These are phyloP conservation scores for Hypsizygus marmoreus DNA, from an alignment of 768 basidiomycete species.

Conservation along the genomic window DNA sequence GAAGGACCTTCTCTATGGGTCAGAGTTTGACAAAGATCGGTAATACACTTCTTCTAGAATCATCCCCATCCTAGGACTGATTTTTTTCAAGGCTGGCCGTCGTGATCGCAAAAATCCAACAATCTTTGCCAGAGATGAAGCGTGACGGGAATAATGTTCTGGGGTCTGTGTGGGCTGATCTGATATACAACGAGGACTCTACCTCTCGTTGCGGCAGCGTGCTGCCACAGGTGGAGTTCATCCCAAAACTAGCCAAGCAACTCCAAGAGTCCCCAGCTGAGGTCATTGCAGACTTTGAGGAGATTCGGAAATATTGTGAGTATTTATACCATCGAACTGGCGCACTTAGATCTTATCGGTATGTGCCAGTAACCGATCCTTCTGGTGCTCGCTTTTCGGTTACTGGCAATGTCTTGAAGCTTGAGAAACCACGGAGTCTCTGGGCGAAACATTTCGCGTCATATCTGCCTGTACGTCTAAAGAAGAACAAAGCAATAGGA, in stretches of 20 bases:
- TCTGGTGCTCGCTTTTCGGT: slow-evolving; percentile 86
- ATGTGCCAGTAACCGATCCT: slow-evolving; percentile 83
- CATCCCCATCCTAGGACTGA: background rate
- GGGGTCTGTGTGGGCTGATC: slow-evolving; percentile 64
- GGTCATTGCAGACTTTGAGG: slow-evolving; percentile 75
- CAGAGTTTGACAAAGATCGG: slow-evolving; percentile 81
- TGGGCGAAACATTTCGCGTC: slow-evolving; percentile 73
- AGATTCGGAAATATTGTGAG: slow-evolving; percentile 69
- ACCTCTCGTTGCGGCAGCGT: slow-evolving; percentile 69
- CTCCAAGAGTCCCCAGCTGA: slow-evolving; percentile 73
- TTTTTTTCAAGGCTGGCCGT: slow-evolving; percentile 66
- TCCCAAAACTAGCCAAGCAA: slow-evolving; percentile 70
- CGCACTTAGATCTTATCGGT: too few species aligned
- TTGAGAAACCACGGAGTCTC: slow-evolving; percentile 70
- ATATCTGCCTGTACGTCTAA: slow-evolving; percentile 53
- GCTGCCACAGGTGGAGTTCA: slow-evolving; percentile 74
- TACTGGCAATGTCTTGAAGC: slow-evolving; percentile 76
- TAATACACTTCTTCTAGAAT: slow-evolving; percentile 25
- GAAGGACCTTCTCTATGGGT: slow-evolving; percentile 74
- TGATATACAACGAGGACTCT: slow-evolving; percentile 69
- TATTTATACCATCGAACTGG: slow-evolving; percentile 13
- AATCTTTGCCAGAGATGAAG: slow-evolving; percentile 89
- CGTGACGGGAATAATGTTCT: slow-evolving; percentile 84
- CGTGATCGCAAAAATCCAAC: slow-evolving; percentile 83
- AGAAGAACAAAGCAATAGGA: background rate